Conservation (phyloP, 768 basidiomycete species). For the Calocera cornea region DNA sequence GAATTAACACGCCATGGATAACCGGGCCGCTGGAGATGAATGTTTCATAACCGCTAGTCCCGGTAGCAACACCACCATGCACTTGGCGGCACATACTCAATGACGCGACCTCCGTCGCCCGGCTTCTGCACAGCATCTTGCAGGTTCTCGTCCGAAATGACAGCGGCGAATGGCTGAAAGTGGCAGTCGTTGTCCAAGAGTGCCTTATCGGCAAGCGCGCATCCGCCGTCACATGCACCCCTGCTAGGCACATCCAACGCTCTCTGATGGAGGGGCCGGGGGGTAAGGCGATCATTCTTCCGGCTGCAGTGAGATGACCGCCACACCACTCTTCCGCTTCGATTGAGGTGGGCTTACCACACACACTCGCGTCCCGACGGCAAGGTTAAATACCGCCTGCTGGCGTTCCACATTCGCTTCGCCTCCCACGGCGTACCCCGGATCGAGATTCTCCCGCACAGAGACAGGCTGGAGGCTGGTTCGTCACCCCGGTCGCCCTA, state of each 20-base stretch:
- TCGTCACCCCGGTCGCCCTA: not conserved
- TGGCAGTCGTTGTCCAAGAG: not conserved
- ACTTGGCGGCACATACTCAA: not conserved
- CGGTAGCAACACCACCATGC: not conserved
- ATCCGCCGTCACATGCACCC: not conserved
- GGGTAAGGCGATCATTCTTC: not conserved
- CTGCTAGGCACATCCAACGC: not conserved
- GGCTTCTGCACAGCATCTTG: not conserved
- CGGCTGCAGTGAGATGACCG: not conserved
- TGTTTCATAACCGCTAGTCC: not conserved
- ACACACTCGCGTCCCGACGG: not conserved
- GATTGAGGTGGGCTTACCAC: not conserved
- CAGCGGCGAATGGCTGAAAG: not conserved
- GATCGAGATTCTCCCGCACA: not conserved
- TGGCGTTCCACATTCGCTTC: not conserved
- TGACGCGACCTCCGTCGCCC: not conserved
- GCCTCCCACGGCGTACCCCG: not conserved
- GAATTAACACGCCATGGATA: not conserved
- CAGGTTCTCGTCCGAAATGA: not conserved
- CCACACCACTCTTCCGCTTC: not conserved
- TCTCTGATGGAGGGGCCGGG: not conserved
- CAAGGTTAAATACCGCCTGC: not conserved
- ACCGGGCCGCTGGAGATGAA: not conserved
- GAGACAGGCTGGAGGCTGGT: not conserved
- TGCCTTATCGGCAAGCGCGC: not conserved